Percentiles rank a stretch among this genome's conserved stretches.
Conservation (phyloP, 2,329 filamentous ascomycete species). For the Ascochyta fabae region DNA sequence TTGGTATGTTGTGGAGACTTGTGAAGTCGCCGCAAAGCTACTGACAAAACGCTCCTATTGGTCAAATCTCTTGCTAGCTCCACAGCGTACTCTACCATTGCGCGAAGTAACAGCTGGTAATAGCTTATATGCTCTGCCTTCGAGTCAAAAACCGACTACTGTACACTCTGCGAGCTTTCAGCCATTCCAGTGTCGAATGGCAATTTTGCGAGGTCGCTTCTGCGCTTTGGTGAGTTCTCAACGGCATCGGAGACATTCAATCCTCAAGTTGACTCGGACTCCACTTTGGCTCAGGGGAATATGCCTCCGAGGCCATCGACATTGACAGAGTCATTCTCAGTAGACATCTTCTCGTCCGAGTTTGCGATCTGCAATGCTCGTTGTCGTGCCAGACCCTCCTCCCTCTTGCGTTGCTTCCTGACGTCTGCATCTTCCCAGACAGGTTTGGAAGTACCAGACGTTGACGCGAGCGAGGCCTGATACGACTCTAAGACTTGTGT, state of each 20-base stretch:
- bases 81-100: background rate
- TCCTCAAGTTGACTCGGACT: background rate
- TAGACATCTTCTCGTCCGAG: background rate
- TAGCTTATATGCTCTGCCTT: background rate
- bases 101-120: background rate
- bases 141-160: background rate
- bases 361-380: slow-evolving; percentile 28
- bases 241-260: slow-evolving; percentile 6
- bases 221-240: background rate
- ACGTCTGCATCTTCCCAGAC: slow-evolving; percentile 52
- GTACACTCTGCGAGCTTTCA: background rate
- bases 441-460: slow-evolving; percentile 17
- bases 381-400: slow-evolving; percentile 60
- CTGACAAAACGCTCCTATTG: slow-evolving; percentile 6
- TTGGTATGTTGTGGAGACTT: slow-evolving; percentile 1
- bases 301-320: slow-evolving; percentile 5
- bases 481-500: slow-evolving; percentile 53
- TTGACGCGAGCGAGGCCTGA: background rate
- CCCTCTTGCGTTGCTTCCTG: slow-evolving; percentile 50
- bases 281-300: background rate
- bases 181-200: background rate
- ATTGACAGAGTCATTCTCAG: slow-evolving; percentile 1
- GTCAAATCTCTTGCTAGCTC: background rate
- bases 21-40: slow-evolving; percentile 14
- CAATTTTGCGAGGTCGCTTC: background rate